Percentiles rank a stretch among this genome's conserved stretches.
Conservation (phyloP, 768 basidiomycete species). For the Mycena olivaceomarginata region DNA sequence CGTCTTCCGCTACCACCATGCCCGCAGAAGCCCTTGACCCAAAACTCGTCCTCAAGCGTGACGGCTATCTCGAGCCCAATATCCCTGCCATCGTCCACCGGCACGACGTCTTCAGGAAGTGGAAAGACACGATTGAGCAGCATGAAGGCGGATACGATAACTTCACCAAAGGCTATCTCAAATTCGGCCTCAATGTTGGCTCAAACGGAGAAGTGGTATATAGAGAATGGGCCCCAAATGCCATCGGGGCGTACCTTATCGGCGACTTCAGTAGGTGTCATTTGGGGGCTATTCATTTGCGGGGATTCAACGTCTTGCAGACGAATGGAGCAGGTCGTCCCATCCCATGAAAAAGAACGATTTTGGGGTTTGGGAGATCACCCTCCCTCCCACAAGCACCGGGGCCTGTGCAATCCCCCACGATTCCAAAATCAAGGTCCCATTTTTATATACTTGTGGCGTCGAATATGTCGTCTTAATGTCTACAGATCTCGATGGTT, state of each 20-base stretch:
- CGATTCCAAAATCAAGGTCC: constrained; percentile 95
- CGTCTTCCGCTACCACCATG: constrained; percentile 56
- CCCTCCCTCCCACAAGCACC: constrained; percentile 76
- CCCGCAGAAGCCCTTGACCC: constrained; percentile 70
- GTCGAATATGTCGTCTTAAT: constrained; percentile 19
- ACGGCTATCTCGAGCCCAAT: constrained; percentile 86
- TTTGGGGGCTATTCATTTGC: constrained; percentile 6
- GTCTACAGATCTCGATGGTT: constrained; percentile 92
- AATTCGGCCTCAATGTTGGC: constrained; percentile 86
- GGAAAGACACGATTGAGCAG: constrained; percentile 85
- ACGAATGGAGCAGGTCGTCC: constrained; percentile 90
- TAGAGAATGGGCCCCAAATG: constrained; percentile 98
- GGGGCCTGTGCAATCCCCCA: constrained; percentile 93
- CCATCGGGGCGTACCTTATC: constrained; percentile 86
- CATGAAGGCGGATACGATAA: constrained; percentile 91
- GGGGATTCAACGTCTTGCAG: constrained; percentile 61
- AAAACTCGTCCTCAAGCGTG: constrained; percentile 76
- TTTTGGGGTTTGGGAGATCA: constrained; percentile 94
- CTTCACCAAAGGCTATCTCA: constrained; percentile 88
- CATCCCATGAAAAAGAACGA: constrained; percentile 91
- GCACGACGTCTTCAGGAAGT: constrained; percentile 80
- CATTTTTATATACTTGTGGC: constrained; percentile 37
- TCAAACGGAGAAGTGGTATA: constrained; percentile 84
- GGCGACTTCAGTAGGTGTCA: constrained; percentile 95
- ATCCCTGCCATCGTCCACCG: constrained; percentile 81